Base-by-base conservation (phyloP, 2,329 filamentous ascomycete genomes). In the Xylariaceae sp. region DNA sequence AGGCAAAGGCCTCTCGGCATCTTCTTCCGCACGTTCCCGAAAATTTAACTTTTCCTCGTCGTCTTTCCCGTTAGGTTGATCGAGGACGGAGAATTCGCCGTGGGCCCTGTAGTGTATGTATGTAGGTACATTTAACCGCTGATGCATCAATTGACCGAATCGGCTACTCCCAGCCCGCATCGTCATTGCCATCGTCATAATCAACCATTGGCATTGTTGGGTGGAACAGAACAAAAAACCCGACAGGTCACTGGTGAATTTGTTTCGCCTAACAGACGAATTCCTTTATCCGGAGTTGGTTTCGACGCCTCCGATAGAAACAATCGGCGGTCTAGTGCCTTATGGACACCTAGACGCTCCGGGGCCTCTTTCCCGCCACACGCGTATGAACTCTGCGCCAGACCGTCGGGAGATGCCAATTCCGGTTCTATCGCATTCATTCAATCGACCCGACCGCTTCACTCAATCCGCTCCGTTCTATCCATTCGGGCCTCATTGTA, bases 1-100 rank as follows among this genome's bases (percentile, higher is more conserved):
- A 39, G 44, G 50, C 51, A 35, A 23, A 48, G 23, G 23, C 15
- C 53, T 59, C 53, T 56, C 60, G 58, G 60, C 62, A 59, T 54
- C 51, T 45, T 58, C 55, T 64, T 57, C 58, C 60, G 58, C 56
- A 59, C 51, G 58, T 59, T 59, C 60, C 62, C 60, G 58, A 59
- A 47, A 51, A 53, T 15, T 39, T 48, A 13, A 45, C 45, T 52
- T 59, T 48, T 34, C 37, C 2, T 41, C 35, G 17, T 50, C 49
- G 55, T 11, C 17, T 48, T 35, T 58, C 18, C 17, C 54, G 23
- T 30, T 30, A 30, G 56, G 18, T 35, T 53, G 15, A 53, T 57
- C 51, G 37, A 45, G 30, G 49, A 52, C 48, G 51, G 30, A 8
- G 49, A 18, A 11, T 51, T 51, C 34, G 18, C 23, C 37, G 13